Evolutionary conservation across 2,329 filamentous ascomycete species (phyloP).

Genomic region (Ilyonectria destructans): DNA sequence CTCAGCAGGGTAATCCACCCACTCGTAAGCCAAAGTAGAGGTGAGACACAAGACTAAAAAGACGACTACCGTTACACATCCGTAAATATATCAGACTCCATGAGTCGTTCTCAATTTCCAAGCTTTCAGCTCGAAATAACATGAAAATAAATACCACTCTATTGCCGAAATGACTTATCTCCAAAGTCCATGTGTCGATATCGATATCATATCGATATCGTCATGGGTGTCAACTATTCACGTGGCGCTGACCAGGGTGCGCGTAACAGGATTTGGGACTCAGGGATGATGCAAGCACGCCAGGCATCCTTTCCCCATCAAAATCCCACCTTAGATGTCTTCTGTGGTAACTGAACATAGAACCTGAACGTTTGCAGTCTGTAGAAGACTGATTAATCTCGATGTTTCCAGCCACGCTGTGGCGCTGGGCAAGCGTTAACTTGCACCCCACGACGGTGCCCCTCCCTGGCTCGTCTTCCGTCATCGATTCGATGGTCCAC

Average conservation of each 20-base stretch:
- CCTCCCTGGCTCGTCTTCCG: conserved; percentile 7
- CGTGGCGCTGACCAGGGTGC: conserved; percentile 15
- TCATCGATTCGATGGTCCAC: conserved; percentile 10
- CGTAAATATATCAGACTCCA: too few species aligned
- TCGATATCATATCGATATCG: conserved; percentile 11
- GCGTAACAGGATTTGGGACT: conserved; percentile 9
- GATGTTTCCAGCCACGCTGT: conserved; percentile 32
- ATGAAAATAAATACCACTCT: background rate
- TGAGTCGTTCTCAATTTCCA: background rate
- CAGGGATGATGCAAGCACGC: conserved; percentile 4
- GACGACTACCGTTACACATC: too few species aligned
- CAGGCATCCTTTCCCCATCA: conserved; percentile 4
- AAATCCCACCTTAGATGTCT: background rate
- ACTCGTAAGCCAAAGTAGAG: background rate
- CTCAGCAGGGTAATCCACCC: background rate
- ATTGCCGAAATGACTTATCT: background rate
- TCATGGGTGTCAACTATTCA: conserved; percentile 14
- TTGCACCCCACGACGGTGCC: background rate
- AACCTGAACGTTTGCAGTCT: background rate
- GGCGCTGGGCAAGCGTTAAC: conserved; percentile 23
- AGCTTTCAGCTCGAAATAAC: background rate
- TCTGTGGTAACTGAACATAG: background rate
- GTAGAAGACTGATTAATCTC: background rate
- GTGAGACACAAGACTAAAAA: background rate
- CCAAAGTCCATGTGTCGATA: conserved; percentile 10